These are phyloP conservation scores for Solanum chmielewskii DNA, from an alignment of 257 asterid genomes.

Conservation along the genomic window DNA sequence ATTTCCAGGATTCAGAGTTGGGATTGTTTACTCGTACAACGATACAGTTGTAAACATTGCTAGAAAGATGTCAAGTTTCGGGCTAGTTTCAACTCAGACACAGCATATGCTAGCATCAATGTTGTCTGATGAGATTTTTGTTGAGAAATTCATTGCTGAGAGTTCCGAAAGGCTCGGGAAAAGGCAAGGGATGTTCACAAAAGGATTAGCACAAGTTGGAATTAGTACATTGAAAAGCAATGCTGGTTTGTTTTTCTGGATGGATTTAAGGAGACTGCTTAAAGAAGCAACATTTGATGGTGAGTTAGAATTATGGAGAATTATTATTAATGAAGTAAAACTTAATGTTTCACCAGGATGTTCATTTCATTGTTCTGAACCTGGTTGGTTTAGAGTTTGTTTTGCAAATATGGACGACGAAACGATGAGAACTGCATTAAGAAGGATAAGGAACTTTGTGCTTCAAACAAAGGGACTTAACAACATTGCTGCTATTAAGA, in stretches of 20 bases:
- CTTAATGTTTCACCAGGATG: slow-evolving; percentile 75
- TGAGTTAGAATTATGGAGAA: slow-evolving; percentile 52
- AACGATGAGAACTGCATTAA: slow-evolving; percentile 30
- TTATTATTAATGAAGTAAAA: slow-evolving; percentile 51
- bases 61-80: slow-evolving; percentile 80
- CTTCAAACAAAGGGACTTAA: slow-evolving; percentile 13
- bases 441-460: slow-evolving; percentile 47
- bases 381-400: slow-evolving; percentile 88
- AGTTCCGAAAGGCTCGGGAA: slow-evolving; percentile 36
- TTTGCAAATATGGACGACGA: slow-evolving; percentile 80
- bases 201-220: slow-evolving; percentile 44
- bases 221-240: slow-evolving; percentile 40
- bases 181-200: slow-evolving; percentile 28
- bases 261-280: slow-evolving; percentile 50
- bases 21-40: slow-evolving; percentile 65
- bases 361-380: slow-evolving; percentile 67
- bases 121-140: slow-evolving; percentile 50
- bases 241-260: slow-evolving; percentile 64
- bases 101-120: slow-evolving; percentile 55
- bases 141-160: slow-evolving; percentile 28
- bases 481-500: slow-evolving; percentile 13
- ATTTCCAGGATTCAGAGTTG: slow-evolving; percentile 78
- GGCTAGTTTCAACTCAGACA: slow-evolving; percentile 73
- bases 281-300: slow-evolving; percentile 40
- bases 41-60: slow-evolving; percentile 44